phyloP scores from a whole-genome alignment of 192 early-diverging fungal genomes.

The Dissophora globulifera region DNA sequence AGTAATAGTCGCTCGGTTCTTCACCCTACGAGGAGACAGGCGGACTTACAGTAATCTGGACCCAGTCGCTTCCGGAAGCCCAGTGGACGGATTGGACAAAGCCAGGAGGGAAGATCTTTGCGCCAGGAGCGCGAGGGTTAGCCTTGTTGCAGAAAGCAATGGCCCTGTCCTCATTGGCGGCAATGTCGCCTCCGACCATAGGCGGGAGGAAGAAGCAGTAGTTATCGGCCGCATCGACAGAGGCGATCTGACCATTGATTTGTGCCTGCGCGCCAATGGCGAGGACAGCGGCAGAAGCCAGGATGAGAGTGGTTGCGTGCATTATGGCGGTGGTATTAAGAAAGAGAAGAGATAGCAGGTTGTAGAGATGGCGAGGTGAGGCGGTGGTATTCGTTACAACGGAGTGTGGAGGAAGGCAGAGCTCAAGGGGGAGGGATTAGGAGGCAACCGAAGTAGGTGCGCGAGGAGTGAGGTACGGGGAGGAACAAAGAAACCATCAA shows the following conservation, averaged over 20 bases:
- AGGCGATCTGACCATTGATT: slow-evolving; percentile 36
- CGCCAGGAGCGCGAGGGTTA: slow-evolving; percentile 56
- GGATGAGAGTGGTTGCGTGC: slow-evolving; percentile 34
- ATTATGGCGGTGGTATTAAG: slow-evolving; percentile 10
- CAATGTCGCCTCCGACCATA: slow-evolving; percentile 52
- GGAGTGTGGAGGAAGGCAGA: background rate
- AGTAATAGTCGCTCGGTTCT: too few relatives aligned
- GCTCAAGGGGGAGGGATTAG: background rate
- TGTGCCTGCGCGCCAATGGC: slow-evolving; percentile 36
- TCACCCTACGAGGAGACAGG: too few relatives aligned
- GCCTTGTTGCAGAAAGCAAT: slow-evolving; percentile 62
- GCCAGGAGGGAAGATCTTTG: slow-evolving; percentile 56
- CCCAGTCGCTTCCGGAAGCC: slow-evolving; percentile 51
- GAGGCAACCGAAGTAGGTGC: slow-evolving; percentile 2
- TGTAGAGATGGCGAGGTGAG: too few relatives aligned
- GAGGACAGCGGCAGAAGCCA: slow-evolving; percentile 36
- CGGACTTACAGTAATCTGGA: slow-evolving; percentile 63
- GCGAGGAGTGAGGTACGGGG: slow-evolving; percentile 28
- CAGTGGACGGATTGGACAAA: slow-evolving; percentile 62
- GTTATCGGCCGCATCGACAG: slow-evolving; percentile 28
- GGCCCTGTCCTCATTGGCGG: slow-evolving; percentile 59
- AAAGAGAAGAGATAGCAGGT: background rate
- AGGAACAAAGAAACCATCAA: slow-evolving; percentile 9
- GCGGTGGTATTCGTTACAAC: background rate
- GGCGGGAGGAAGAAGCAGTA: slow-evolving; percentile 53